A percentile compares a stretch with the other conserved stretches of the same genome.
These are phyloP conservation scores for Hypoxylon sp. DNA, from an alignment of 2,329 filamentous ascomycete genomes.

Conservation along the genomic window DNA sequence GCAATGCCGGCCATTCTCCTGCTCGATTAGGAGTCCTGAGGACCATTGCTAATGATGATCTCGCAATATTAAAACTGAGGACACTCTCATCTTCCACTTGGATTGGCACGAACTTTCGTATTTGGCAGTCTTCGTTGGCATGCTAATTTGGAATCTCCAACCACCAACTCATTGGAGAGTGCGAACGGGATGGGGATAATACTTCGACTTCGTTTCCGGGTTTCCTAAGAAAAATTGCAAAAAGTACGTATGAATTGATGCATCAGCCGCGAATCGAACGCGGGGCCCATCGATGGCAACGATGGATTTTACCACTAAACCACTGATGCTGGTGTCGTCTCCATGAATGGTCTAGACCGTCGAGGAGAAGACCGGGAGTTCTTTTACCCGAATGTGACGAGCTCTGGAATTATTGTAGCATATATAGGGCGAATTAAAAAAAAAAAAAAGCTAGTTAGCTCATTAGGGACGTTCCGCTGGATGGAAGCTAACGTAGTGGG, in stretches of 20 bases:
- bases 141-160: background rate
- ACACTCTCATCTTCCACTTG: background rate
- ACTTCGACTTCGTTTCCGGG: background rate
- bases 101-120: background rate
- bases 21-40: background rate
- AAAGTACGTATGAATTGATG: slow-evolving; percentile 44
- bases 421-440: background rate
- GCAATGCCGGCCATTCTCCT: background rate
- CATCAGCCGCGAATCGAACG: slow-evolving; percentile 63
- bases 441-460: background rate
- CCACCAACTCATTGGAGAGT: background rate
- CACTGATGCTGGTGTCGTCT: slow-evolving; percentile 56
- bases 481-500: background rate
- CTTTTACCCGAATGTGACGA: slow-evolving; percentile 4
- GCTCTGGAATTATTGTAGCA: background rate
- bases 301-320: slow-evolving; percentile 70
- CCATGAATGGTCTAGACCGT: background rate
- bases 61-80: background rate
- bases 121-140: background rate
- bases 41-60: background rate
- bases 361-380: background rate
- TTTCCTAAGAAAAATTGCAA: background rate
- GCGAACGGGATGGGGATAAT: background rate
- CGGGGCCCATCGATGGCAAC: slow-evolving; percentile 68
- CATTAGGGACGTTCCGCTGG: background rate